Conservation (phyloP, 2,329 filamentous ascomycete genomes). For the Aspergillus eucalypticola region DNA sequence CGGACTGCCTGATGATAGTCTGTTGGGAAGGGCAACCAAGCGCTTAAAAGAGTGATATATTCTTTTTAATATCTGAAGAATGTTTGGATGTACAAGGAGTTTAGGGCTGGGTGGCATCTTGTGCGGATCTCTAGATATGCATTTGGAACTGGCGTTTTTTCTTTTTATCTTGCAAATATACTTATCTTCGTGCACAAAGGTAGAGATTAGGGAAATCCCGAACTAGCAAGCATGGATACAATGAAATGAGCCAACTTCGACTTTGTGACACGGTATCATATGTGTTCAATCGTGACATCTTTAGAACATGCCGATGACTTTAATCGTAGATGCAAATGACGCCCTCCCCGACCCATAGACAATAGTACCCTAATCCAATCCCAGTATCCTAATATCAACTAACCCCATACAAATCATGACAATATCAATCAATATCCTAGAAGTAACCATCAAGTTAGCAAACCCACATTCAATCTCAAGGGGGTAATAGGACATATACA, state of each 20-base stretch:
- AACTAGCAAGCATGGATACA: neutral
- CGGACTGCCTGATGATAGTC: slow-evolving; percentile 76
- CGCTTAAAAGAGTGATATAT: slow-evolving; percentile 51
- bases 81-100: neutral
- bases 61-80: neutral
- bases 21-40: slow-evolving; percentile 60
- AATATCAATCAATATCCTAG: neutral
- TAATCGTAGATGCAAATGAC: neutral
- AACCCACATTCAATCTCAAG: neutral
- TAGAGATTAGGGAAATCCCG: neutral
- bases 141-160: slow-evolving; percentile 2
- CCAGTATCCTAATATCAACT: no score
- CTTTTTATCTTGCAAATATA: neutral
- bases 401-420: neutral
- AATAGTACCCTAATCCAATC: neutral
- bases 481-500: slow-evolving; percentile 16
- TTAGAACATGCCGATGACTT: neutral
- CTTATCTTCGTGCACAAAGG: neutral
- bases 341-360: neutral
- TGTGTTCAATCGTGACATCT: neutral
- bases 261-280: neutral
- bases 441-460: neutral
- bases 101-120: neutral
- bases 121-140: neutral
- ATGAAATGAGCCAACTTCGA: neutral